Conservation (phyloP, 2,329 filamentous ascomycete species). For the Ceratocystis colombiana region DNA sequence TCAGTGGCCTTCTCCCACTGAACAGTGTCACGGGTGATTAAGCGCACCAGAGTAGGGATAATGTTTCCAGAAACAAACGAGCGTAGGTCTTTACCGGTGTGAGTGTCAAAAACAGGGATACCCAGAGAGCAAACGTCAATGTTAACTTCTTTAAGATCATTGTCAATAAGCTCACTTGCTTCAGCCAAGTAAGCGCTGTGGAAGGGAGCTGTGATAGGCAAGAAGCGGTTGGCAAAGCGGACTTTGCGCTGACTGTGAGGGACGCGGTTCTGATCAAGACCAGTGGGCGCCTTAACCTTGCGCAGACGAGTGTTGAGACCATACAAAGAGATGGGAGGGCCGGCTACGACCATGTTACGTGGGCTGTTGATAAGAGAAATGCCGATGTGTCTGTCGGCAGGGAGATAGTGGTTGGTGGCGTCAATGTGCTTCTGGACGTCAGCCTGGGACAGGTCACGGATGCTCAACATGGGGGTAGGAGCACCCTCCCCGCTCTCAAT, state of each 20-base stretch:
- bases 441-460: constrained; percentile 77
- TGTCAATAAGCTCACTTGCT: constrained; percentile 70
- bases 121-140: constrained; percentile 65
- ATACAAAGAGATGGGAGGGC: constrained; percentile 89
- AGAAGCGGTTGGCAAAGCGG: constrained; percentile 90
- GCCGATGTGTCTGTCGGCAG: constrained; percentile 80
- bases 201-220: constrained; percentile 96
- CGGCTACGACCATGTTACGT: constrained; percentile 91
- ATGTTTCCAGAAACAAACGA: constrained; percentile 62
- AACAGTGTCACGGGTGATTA: constrained; percentile 90
- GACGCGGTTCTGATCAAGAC: constrained; percentile 86
- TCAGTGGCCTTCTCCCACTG: constrained; percentile 93
- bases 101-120: constrained; percentile 83
- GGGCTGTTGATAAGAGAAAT: constrained; percentile 96
- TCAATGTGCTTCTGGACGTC: constrained; percentile 96
- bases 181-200: constrained; percentile 88
- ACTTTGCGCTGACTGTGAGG: constrained; percentile 94
- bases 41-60: constrained; percentile 73
- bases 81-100: constrained; percentile 76
- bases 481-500: constrained; percentile 88
- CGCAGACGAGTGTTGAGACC: constrained; percentile 90
- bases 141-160: constrained; percentile 73
- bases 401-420: constrained; percentile 91
- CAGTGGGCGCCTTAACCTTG: constrained; percentile 96
- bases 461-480: constrained; percentile 95